Conservation (phyloP, 805 yeast species). For the Ogataea zsoltii region DNA sequence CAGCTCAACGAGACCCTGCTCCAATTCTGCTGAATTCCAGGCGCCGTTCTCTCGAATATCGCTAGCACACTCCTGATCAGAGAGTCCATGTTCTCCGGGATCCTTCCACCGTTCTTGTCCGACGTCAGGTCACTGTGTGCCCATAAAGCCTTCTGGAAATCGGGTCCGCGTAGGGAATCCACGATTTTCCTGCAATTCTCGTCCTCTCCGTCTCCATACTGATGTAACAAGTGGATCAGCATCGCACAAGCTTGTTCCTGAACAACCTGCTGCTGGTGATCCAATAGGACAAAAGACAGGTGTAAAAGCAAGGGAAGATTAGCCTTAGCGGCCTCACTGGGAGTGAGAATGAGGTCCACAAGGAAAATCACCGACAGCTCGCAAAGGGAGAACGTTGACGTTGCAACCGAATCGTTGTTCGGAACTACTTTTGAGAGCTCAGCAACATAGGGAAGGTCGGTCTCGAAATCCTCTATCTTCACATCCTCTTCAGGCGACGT, state of each 20-base stretch:
- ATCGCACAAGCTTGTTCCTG: slow-evolving; percentile 83
- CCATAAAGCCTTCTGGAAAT: slow-evolving; percentile 62
- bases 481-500: slow-evolving; percentile 12
- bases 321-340: slow-evolving; percentile 59
- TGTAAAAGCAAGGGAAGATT: slow-evolving; percentile 77
- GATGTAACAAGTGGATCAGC: slow-evolving; percentile 69
- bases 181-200: slow-evolving; percentile 59
- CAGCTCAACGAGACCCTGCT: slow-evolving; percentile 77
- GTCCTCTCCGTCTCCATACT: slow-evolving; percentile 51
- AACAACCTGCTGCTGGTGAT: slow-evolving; percentile 81
- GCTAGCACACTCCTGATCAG: slow-evolving; percentile 64
- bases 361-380: slow-evolving; percentile 84
- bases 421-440: slow-evolving; percentile 60
- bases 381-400: slow-evolving; percentile 77
- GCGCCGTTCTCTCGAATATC: slow-evolving; percentile 49
- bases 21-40: slow-evolving; percentile 76
- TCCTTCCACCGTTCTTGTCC: slow-evolving; percentile 75
- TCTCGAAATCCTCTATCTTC: slow-evolving; percentile 8
- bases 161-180: slow-evolving; percentile 54
- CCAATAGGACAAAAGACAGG: slow-evolving; percentile 75
- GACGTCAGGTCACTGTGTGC: slow-evolving; percentile 80
- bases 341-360: slow-evolving; percentile 73
- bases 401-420: slow-evolving; percentile 43
- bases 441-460: slow-evolving; percentile 70
- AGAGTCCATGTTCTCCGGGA: slow-evolving; percentile 83